Percentiles rank a stretch among this genome's conserved stretches.
These are phyloP conservation scores for Solanum tacnaense DNA, from an alignment of 257 asterid species.

Conservation along the genomic window DNA sequence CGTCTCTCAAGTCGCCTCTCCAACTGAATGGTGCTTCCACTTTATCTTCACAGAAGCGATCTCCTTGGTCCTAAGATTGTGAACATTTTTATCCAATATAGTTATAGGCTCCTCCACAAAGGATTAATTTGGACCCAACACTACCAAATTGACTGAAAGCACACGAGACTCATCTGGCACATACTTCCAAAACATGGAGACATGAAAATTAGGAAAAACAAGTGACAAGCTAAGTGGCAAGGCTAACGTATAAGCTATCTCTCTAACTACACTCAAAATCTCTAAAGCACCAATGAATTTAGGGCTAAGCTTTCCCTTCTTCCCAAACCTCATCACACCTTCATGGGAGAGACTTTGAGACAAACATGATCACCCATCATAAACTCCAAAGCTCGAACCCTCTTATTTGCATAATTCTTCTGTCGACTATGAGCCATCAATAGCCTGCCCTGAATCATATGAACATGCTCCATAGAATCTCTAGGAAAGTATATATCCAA, in stretches of 20 bases:
- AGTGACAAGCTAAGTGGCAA: background rate
- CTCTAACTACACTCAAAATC: background rate
- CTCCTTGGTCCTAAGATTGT: too few species aligned
- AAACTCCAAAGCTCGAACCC: too few species aligned
- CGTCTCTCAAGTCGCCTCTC: background rate
- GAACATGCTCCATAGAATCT: too few species aligned
- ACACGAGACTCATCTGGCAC: background rate
- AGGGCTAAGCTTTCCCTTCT: background rate
- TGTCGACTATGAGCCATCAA: too few species aligned
- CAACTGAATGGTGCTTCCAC: background rate
- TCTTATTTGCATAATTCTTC: too few species aligned
- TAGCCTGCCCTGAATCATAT: too few species aligned
- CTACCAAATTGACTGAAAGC: background rate
- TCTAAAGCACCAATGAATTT: background rate
- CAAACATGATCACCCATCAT: too few species aligned
- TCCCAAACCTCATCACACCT: background rate
- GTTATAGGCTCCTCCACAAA: background rate
- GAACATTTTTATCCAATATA: too few species aligned
- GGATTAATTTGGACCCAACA: background rate
- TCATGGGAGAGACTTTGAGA: too few species aligned
- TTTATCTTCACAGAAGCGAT: too few species aligned
- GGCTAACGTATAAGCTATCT: background rate
- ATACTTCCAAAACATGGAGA: background rate
- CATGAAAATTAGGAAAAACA: background rate
- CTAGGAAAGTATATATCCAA: too few species aligned